phyloP scores from a whole-genome alignment of 805 yeast species.

The Pichia cephalocereana region DNA sequence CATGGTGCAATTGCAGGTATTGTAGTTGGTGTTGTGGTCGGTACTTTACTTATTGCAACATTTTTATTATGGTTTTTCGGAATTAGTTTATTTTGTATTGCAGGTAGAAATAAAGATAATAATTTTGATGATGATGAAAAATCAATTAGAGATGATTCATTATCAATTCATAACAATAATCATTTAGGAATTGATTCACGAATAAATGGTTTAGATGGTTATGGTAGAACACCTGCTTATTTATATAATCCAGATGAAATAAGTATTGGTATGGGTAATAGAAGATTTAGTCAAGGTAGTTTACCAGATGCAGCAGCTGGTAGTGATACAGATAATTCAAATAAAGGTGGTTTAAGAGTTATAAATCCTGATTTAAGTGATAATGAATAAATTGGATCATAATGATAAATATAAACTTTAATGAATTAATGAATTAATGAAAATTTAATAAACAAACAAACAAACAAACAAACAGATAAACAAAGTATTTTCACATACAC shows the following conservation, averaged over 20 bases:
- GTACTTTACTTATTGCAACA: conserved; percentile 12
- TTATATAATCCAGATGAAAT: conserved; percentile 11
- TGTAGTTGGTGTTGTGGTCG: conserved; percentile 25
- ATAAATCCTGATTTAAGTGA: conserved; percentile 26
- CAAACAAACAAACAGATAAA: neutral
- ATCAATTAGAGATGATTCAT: conserved; percentile 5
- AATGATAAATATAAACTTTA: neutral
- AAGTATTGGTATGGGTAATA: conserved; percentile 12
- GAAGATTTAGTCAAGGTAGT: conserved; percentile 28
- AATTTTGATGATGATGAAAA: conserved; percentile 18
- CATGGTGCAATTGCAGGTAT: conserved; percentile 30
- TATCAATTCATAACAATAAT: conserved; percentile 1
- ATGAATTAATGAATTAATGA: neutral
- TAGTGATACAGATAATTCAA: conserved; percentile 8
- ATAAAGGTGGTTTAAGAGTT: conserved; percentile 21
- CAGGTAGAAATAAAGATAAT: conserved; percentile 15
- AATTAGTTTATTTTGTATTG: conserved; percentile 6
- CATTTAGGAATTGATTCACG: neutral
- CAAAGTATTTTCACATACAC: neutral
- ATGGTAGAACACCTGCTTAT: conserved; percentile 9
- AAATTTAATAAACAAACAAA: neutral
- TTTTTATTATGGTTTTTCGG: conserved; percentile 15
- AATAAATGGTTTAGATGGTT: conserved; percentile 4
- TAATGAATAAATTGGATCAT: neutral
- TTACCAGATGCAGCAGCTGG: conserved; percentile 28